Base-by-base conservation (phyloP, 148 eudicot genomes). In the Arctostaphylos glauca region DNA sequence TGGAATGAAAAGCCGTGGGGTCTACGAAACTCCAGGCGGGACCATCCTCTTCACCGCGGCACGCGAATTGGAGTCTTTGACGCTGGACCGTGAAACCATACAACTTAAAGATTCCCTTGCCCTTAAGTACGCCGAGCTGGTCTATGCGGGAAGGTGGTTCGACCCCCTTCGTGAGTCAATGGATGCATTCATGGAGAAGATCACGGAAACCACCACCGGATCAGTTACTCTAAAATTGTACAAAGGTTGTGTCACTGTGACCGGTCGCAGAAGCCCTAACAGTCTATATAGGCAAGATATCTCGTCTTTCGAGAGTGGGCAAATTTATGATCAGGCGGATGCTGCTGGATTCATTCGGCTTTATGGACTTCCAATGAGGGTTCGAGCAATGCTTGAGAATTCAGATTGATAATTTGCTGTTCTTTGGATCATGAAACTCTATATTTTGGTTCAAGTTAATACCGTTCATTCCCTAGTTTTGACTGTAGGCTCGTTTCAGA, bases 21-120 rank as follows among this genome's bases (percentile, higher is more conserved):
- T 94, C 9, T 94, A 94, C n/a, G 98, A 94, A 87, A 94, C 98
- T 46, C 98, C 98, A 0, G 98, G 98, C 0, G 98, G 98, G 75
- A 93, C 98, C 85, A 87, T 95, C 85, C 93, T 95, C 82, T 91
- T 88, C 78, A 58, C 93, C 10, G 98, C 94, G 6, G 95, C 79
- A 5, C 89, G 86, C 0, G 97, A 95, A 76, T 92, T 95, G 50
- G 98, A 95, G 90, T 89, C 97, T 14, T 85, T 95, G 19, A 95
- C 98, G 21, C 97, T 95, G 10, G 98, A 95, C 55, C 91, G 94
- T 9, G 97, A 95, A 74, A 87, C 97, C 14, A 92, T 95, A 9
- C 97, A 92, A 82, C 86, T 90, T 0, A 95, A 95, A 78, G 97
- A 95, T 85, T 75, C 81, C 18, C 89, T 91, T 15, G 98, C 98